These are phyloP conservation scores for Ceratocystis eucalypticola DNA, from an alignment of 2,329 filamentous ascomycete genomes.

Conservation along the genomic window DNA sequence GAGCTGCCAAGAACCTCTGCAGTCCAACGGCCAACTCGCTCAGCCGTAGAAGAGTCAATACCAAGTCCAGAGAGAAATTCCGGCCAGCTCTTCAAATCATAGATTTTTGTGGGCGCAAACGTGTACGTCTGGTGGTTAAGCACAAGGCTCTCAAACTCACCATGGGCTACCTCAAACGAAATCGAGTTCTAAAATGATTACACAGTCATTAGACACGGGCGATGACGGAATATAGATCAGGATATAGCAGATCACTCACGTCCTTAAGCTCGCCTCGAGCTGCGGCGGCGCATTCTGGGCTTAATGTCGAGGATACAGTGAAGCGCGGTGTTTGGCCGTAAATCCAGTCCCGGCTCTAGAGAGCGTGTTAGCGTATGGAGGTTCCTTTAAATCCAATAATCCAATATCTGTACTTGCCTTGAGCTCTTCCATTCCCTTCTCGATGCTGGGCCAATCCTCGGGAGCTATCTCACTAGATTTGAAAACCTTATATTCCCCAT, in stretches of 20 bases:
- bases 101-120: slow-evolving; percentile 12
- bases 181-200: slow-evolving; percentile 22
- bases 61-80: slow-evolving; percentile 12
- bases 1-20: slow-evolving; percentile 16
- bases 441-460: slow-evolving; percentile 36
- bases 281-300: slow-evolving; percentile 43
- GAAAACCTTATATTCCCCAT: slow-evolving; percentile 34
- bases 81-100: slow-evolving; percentile 18
- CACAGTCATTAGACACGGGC: not conserved
- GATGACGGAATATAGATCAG: not conserved
- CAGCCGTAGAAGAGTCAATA: not conserved
- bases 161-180: slow-evolving; percentile 29
- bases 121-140: slow-evolving; percentile 21
- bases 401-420: slow-evolving; percentile 32
- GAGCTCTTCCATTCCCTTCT: slow-evolving; percentile 49
- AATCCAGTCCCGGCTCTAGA: slow-evolving; percentile 56
- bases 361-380: slow-evolving; percentile 23
- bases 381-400: not conserved
- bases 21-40: slow-evolving; percentile 13
- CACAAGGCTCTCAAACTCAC: slow-evolving; percentile 26
- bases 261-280: slow-evolving; percentile 37
- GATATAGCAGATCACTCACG: slow-evolving; percentile 26
- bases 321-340: slow-evolving; percentile 81
- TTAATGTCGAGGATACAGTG: slow-evolving; percentile 49
- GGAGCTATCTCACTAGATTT: slow-evolving; percentile 39